Base-by-base conservation (phyloP, 257 asterid genomes). In the Coffea eugenioides region DNA sequence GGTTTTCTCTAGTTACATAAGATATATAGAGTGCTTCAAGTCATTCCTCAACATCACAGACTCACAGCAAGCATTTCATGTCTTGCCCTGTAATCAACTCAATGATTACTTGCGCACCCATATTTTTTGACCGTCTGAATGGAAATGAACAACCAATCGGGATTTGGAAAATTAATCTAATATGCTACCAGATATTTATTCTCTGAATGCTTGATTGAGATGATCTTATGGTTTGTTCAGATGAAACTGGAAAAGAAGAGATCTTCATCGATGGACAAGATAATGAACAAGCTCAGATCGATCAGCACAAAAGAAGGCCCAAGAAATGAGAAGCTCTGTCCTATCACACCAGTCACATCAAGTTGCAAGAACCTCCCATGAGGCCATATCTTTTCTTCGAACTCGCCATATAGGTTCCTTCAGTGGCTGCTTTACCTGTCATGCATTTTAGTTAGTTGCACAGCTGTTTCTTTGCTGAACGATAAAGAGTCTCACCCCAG, bases 231-330 rank as follows among this genome's bases (percentile, higher is more conserved):
- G 41, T 70, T 48, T 79, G 62, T 82, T 84, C 84, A 96, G 99
- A 90, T 96, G 97, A 91, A 96, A 85, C 43, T 96, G 93, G 98
- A 96, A 81, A 96, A 94, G 88, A 96, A 90, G 94, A 91, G 97
- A 84, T 91, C 99, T 20, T 88, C 97, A 41, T 94, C 99, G 45
- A 94, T 94, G 93, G 97, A 91, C 87, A 96, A 88, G 87, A 96
- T 96, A 73, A 85, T 94, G 97, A 92, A 86, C 74, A 96, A 92
- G 86, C 86, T 96, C 80, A 88, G 90, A 84, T 31, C 31, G 31
- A 31, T 88, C 89, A 12, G 97, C 98, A 51, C 97, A 96, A 73
- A 92, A 89, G 91, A 96, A 94, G 88, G 99, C 98, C 48, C 97
- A 88, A 71, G 89, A 88, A 51, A 89, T 94, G 97, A 92, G 99